Conservation (phyloP, 805 yeast genomes). For the Novakomyces olei region DNA sequence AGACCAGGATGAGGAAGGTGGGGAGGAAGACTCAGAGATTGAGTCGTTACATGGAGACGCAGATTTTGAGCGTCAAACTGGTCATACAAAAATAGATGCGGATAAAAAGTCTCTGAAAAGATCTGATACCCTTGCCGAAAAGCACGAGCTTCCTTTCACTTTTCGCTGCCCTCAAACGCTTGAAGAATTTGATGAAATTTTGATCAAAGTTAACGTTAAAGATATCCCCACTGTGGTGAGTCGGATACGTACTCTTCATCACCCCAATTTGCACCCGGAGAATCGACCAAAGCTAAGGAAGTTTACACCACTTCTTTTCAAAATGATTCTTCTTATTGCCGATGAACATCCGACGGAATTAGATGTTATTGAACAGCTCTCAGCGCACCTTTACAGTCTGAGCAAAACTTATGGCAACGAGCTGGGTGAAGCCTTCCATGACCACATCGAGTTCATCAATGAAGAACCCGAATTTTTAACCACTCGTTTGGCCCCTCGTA, state of each 20-base stretch:
- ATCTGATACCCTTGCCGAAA: not conserved
- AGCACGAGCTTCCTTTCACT: constrained; percentile 9
- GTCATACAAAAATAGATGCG: not conserved
- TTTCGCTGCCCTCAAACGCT: constrained; percentile 31
- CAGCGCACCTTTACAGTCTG: constrained; percentile 27
- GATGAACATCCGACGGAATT: constrained; percentile 6
- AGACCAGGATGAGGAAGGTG: constrained; percentile 12
- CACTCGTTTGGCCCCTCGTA: constrained; percentile 16
- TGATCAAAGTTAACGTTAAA: constrained; percentile 45
- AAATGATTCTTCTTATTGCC: constrained; percentile 19
- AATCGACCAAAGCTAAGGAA: constrained; percentile 39
- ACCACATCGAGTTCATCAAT: not conserved
- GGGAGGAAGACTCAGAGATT: constrained; percentile 3
- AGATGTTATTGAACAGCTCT: constrained; percentile 8
- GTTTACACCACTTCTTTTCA: constrained; percentile 12
- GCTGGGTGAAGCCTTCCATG: constrained; percentile 38
- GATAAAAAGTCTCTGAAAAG: too few relatives aligned
- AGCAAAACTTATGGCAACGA: constrained; percentile 43
- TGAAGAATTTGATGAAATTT: constrained; percentile 42
- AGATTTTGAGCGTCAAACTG: constrained; percentile 21
- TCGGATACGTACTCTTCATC: constrained; percentile 35
- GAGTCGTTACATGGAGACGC: constrained; percentile 29
- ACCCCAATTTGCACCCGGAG: constrained; percentile 61
- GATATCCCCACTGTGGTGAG: constrained; percentile 23
- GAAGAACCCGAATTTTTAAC: not conserved